Percentiles rank a stretch among this genome's conserved stretches.
Conservation (phyloP, 495 filamentous ascomycete species). For the Trichoderma erinaceum region DNA sequence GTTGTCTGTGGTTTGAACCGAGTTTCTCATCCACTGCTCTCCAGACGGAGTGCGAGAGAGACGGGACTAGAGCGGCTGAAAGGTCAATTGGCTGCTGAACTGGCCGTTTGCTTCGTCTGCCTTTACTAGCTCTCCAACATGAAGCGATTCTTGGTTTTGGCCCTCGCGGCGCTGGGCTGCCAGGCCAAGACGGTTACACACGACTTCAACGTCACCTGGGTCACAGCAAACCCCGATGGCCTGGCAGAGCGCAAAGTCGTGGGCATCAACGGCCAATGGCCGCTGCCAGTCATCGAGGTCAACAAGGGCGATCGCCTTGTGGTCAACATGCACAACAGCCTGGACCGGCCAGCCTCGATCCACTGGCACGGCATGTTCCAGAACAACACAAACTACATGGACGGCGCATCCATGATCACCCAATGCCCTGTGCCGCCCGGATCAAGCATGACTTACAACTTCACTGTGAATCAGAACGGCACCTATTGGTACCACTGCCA, state of each 20-base stretch:
- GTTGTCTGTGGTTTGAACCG: not conserved
- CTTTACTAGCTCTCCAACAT: not conserved
- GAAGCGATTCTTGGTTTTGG: not conserved
- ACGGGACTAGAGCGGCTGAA: not conserved
- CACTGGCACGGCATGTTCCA: slow-evolving; percentile 65
- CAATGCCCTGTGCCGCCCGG: slow-evolving; percentile 57
- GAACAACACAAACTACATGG: slow-evolving; percentile 57
- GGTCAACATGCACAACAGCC: slow-evolving; percentile 55
- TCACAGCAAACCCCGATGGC: slow-evolving; percentile 44
- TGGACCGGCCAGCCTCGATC: slow-evolving; percentile 52
- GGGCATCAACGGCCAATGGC: slow-evolving; percentile 42
- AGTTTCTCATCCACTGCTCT: not conserved
- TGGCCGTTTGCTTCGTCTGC: not conserved
- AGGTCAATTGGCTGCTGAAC: not conserved
- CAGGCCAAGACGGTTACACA: slow-evolving; percentile 18
- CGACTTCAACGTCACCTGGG: slow-evolving; percentile 22
- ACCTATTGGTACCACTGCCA: slow-evolving; percentile 75
- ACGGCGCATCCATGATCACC: slow-evolving; percentile 53
- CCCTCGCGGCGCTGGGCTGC: slow-evolving; percentile 12
- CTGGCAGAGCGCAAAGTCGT: slow-evolving; percentile 39
- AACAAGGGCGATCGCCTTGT: slow-evolving; percentile 40
- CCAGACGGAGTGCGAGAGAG: not conserved
- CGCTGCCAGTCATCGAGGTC: slow-evolving; percentile 40
- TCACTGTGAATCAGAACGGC: slow-evolving; percentile 40
- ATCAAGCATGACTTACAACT: slow-evolving; percentile 41